Evolutionary conservation across 2,329 filamentous ascomycete genomes (phyloP), one percentile per base, ranked within the genome.

Genomic region (Talaromyces sp.): DNA sequence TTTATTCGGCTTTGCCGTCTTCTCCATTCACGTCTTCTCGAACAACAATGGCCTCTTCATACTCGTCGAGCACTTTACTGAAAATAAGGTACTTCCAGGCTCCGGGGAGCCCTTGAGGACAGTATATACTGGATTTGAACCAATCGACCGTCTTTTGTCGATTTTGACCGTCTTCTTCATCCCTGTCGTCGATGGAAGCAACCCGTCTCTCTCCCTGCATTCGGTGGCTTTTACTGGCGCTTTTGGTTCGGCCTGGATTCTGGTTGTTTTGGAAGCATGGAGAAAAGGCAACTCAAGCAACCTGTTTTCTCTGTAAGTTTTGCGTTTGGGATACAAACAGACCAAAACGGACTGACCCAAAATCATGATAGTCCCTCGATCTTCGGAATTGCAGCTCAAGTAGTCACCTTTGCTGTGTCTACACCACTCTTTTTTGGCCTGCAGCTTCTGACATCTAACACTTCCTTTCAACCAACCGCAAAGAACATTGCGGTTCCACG

Each of bases 211-310:
- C 8, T 64, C 70, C 1, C 64, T 79, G 10, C 74, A 77, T 48
- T 70, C 73, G 3, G 63, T 77, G 14, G 70, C 69, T 6, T 76
- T 79, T 26, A 73, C 74, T 4, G 75, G 75, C 6, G 74, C 76
- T 3, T 74, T 78, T 54, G 73, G 74, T 3, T 72, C 74, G 3
- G 69, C 74, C n/a, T 80, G 75, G 75, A 67, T 73, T 5, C 62
- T 80, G 48, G 66, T 82, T 26, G 68, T 73, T 2, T 68, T 81
- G 59, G 80, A 82, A 63, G 71, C 76, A 11, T 73, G 79, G 68
- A 70, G 80, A 48, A 66, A 65, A 19, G 79, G 79, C 0, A 81
- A 81, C 66, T 66, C 70, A 12, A 70, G 75, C 55, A 77, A 69
- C 6, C 57, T 75, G 19, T 68, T 75, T 46, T 75, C 75, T 38